These are phyloP conservation scores for Cryptomeria japonica DNA, from an alignment of 75 land plant species.

Conservation along the genomic window DNA sequence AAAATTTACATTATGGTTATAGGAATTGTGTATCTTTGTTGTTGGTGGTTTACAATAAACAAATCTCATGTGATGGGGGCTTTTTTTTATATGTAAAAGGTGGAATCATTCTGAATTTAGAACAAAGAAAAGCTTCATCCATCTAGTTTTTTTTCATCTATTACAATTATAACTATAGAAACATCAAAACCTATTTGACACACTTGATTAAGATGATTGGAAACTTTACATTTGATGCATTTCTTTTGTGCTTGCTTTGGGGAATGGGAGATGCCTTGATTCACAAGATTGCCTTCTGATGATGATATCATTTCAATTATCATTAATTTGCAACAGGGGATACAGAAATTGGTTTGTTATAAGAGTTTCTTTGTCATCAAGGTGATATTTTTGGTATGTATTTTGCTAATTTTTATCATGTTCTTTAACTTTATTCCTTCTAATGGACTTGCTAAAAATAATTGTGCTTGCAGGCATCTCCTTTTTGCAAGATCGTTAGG, in stretches of 20 bases:
- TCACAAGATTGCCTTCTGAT: not conserved
- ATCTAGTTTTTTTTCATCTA: not conserved
- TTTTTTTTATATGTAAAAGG: not conserved
- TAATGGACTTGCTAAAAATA: not conserved
- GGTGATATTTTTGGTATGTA: not conserved
- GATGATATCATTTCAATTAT: not conserved
- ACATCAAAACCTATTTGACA: not conserved
- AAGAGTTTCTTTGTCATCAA: conserved; percentile 5
- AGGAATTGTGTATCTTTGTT: not conserved
- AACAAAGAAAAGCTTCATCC: not conserved
- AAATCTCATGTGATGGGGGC: not conserved
- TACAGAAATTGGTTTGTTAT: not conserved
- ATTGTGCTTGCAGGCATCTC: conserved; percentile 71
- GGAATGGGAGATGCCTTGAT: not conserved
- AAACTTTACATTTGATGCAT: not conserved
- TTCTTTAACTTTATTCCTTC: not conserved
- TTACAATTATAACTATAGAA: not conserved
- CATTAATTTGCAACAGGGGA: not conserved
- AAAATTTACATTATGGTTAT: not conserved
- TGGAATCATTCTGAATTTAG: not conserved
- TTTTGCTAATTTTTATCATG: not conserved
- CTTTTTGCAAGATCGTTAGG: conserved; percentile 93
- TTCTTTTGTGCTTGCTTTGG: not conserved
- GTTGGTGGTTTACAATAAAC: not conserved
- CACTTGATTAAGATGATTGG: not conserved